Conservation (phyloP, 2,329 filamentous ascomycete genomes). For the Reticulascus tulasneorum region DNA sequence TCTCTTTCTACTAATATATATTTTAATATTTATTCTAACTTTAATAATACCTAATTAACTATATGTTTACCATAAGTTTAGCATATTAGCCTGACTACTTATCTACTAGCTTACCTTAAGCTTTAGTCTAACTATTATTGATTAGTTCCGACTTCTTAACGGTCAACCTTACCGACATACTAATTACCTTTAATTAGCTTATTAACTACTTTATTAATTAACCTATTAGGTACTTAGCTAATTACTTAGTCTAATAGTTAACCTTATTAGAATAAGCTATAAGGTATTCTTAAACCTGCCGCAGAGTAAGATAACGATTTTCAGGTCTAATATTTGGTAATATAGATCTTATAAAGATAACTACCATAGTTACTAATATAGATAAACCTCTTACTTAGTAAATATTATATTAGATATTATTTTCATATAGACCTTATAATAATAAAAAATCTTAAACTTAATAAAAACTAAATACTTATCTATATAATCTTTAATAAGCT, state of each 20-base stretch:
- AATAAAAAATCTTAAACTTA: not conserved
- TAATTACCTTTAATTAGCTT: not conserved
- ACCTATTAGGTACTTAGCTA: no score
- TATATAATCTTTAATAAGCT: not conserved
- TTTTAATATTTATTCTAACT: not conserved
- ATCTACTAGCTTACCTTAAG: not conserved
- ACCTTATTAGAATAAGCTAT: not conserved
- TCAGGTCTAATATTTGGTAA: not conserved
- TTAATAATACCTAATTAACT: not conserved
- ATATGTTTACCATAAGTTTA: not conserved
- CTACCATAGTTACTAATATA: no score
- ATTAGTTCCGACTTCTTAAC: not conserved
- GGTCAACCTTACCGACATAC: not conserved
- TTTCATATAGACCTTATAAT: not conserved
- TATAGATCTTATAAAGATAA: not conserved
- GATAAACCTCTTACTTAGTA: no score
- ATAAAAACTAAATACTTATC: not conserved
- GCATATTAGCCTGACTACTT: not conserved
- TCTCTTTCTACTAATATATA: not conserved
- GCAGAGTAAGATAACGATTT: not conserved
- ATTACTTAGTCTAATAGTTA: no score
- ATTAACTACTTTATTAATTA: not conserved
- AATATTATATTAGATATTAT: no score
- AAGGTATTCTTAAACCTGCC: not conserved
- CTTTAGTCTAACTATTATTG: not conserved